These are phyloP conservation scores for Xylaria sp. DNA, from an alignment of 2,329 filamentous ascomycete species.

Conservation along the genomic window DNA sequence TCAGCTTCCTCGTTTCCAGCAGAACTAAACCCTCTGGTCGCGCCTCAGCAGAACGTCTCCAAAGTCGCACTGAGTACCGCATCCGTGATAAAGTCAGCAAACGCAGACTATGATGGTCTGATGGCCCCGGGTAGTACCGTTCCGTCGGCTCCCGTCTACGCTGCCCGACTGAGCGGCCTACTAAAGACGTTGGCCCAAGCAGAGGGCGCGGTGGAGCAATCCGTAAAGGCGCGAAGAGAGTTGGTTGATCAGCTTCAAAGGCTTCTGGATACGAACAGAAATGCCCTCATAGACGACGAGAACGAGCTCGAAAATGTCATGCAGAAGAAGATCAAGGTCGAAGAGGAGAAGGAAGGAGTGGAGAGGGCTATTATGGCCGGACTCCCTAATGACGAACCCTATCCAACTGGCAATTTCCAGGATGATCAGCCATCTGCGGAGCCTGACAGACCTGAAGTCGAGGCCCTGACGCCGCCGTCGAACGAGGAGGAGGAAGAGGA, in stretches of 20 bases:
- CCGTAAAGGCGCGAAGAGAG: slow-evolving; percentile 83
- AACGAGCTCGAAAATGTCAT: slow-evolving; percentile 71
- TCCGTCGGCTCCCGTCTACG: slow-evolving; percentile 89
- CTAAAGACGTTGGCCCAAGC: slow-evolving; percentile 89
- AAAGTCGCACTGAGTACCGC: slow-evolving; percentile 78
- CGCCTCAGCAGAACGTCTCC: slow-evolving; percentile 76
- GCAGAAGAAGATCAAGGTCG: slow-evolving; percentile 76
- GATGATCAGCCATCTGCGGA: slow-evolving; percentile 64
- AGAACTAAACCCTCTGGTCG: slow-evolving; percentile 80
- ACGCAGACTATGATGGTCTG: slow-evolving; percentile 85
- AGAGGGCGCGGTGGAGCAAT: slow-evolving; percentile 88
- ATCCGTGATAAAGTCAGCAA: slow-evolving; percentile 75
- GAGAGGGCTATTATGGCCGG: slow-evolving; percentile 92
- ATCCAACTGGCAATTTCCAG: slow-evolving; percentile 60
- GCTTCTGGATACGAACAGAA: slow-evolving; percentile 78
- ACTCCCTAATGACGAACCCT: slow-evolving; percentile 68
- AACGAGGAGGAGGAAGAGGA: slow-evolving; percentile 34
- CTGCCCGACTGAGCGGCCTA: slow-evolving; percentile 88
- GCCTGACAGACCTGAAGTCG: slow-evolving; percentile 80
- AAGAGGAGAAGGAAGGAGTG: slow-evolving; percentile 86
- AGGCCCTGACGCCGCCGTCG: slow-evolving; percentile 85
- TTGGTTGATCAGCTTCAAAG: slow-evolving; percentile 86
- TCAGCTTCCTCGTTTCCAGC: slow-evolving; percentile 72
- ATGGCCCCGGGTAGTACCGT: slow-evolving; percentile 75
- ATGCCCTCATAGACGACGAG: slow-evolving; percentile 77